Evolutionary conservation across 805 yeast genomes (phyloP).

Genomic region (Candida adriatica): DNA sequence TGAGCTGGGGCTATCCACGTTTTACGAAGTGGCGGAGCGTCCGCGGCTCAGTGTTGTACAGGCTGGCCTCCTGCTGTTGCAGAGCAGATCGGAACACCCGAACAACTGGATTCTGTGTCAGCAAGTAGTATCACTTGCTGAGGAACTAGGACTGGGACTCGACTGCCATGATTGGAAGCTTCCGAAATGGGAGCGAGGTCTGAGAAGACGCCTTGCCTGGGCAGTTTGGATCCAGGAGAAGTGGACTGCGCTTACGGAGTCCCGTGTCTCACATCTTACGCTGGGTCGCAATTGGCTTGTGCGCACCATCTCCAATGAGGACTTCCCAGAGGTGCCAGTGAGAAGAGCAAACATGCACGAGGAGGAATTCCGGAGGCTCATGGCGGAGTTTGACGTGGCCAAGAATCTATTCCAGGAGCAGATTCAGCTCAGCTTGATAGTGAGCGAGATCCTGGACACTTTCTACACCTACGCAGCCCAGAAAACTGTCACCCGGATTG

Average conservation of each 20-base stretch:
- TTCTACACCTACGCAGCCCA: conserved; percentile 69
- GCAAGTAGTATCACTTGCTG: conserved; percentile 81
- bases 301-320: conserved; percentile 54
- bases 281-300: conserved; percentile 78
- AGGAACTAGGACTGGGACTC: conserved; percentile 85
- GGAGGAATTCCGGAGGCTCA: conserved; percentile 14
- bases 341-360: conserved; percentile 16
- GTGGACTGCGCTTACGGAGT: conserved; percentile 78
- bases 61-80: conserved; percentile 75
- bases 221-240: conserved; percentile 90
- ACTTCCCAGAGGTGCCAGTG: conserved; percentile 65
- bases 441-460: conserved; percentile 64
- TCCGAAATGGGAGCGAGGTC: conserved; percentile 92
- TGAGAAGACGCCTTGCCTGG: conserved; percentile 89
- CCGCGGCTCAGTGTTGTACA: conserved; percentile 91
- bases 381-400: conserved; percentile 61
- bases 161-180: conserved; percentile 88
- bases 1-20: conserved; percentile 58
- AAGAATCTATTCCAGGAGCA: conserved; percentile 60
- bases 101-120: conserved; percentile 83
- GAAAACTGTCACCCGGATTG: conserved; percentile 48
- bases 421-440: conserved; percentile 58
- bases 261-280: conserved; percentile 77
- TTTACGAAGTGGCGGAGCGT: conserved; percentile 67
- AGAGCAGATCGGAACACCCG: conserved; percentile 47